Evolutionary conservation across 208 protist genomes (phyloP), one percentile per base, ranked within the genome.

Genomic region (Trypanosoma lewisi): DNA sequence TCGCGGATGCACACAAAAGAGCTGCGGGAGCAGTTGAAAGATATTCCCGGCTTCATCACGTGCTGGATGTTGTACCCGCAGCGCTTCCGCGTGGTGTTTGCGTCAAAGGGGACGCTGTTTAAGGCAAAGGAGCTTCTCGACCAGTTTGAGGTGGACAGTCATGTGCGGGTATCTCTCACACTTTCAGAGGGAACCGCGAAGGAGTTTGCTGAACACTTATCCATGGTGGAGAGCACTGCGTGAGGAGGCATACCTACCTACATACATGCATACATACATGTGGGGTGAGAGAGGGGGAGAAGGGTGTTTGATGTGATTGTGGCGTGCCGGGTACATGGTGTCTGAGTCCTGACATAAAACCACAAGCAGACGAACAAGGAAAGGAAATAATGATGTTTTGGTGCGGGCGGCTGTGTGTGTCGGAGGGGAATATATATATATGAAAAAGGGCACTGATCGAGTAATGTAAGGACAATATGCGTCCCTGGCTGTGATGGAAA

Each of bases 61-160:
- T 87, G 78, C 47, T 92, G 82, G 81, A 41, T 55, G 28, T 56
- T 92, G 34, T 72, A 85, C 59, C 58, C 67, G 42, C 73, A 76
- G 27, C 77, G 76, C 47, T 77, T 85, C 60, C 82, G 85, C 25
- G 72, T 91, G 1, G 78, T 94, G n/a, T 92, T 94, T 70, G 73
- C 74, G 23, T 71, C 81, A 50, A 70, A 61, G n/a, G 70, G 59
- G 33, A 42, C 75, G 16, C 80, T 94, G 25, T 94, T 91, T 63
- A 77, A 80, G 44, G 88, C 88, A 44, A 94, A 94, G 71, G 64
- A 87, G 57, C 75, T 94, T 36, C 77, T 94, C 4, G 85, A 91
- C 60, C 80, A 94, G 73, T 92, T 94, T 55, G 80, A 82, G 36
- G 61, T 90, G 21, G 83, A 81, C 8, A 51, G 73, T 0, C 71